Evolutionary conservation across 768 basidiomycete genomes (phyloP).

Genomic region (Trichaptum fuscoviolaceum): DNA sequence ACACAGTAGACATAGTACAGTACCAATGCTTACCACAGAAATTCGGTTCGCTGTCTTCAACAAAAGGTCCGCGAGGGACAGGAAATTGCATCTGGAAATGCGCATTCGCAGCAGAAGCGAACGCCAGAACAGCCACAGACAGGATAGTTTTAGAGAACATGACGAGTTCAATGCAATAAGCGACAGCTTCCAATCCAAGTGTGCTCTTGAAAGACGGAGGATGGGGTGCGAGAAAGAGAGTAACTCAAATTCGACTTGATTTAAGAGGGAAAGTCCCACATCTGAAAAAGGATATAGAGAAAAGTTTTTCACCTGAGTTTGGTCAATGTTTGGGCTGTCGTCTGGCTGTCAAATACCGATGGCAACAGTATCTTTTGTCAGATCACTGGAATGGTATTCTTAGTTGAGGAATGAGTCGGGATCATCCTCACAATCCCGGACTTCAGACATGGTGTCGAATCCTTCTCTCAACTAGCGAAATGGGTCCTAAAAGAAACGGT

Average conservation of each 20-base stretch:
- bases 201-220: neutral
- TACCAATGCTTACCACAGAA: conserved; percentile 54
- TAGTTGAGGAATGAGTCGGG: too few species aligned
- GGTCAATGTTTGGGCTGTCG: conserved; percentile 10
- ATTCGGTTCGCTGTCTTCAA: conserved; percentile 46
- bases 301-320: conserved; percentile 24
- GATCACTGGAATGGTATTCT: too few species aligned
- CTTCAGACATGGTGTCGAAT: too few species aligned
- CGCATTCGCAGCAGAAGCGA: conserved; percentile 42
- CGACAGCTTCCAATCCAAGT: neutral
- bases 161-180: neutral
- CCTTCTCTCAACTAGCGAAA: too few species aligned
- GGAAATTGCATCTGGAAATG: conserved; percentile 85
- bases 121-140: conserved; percentile 30
- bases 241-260: neutral
- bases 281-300: conserved; percentile 12
- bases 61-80: conserved; percentile 63
- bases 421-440: too few species aligned
- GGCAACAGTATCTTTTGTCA: too few species aligned
- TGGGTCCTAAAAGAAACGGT: too few species aligned
- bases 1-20: too few species aligned
- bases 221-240: conserved; percentile 1
- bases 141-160: neutral
- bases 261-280: neutral
- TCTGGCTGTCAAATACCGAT: neutral